Evolutionary conservation across 1,284 basidiomycete genomes (phyloP).

Genomic region (Moesziomyces sp.): DNA sequence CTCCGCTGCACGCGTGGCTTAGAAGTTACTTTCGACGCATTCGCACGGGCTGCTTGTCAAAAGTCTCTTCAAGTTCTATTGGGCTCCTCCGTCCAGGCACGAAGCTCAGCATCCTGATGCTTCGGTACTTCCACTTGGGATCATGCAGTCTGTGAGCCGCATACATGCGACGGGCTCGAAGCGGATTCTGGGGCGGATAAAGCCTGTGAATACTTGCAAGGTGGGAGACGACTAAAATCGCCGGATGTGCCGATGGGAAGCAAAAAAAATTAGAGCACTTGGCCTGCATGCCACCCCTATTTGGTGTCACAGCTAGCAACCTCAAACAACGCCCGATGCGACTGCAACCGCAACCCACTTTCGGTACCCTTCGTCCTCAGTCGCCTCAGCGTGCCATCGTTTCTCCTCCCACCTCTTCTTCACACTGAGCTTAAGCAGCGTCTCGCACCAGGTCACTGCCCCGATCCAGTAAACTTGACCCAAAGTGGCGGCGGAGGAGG

Average conservation of each 20-base stretch:
- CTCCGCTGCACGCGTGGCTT: slow-evolving; percentile 1
- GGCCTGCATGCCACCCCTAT: slow-evolving; percentile 35
- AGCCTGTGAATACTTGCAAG: not conserved
- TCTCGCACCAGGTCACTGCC: not conserved
- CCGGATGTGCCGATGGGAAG: not conserved
- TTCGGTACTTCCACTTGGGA: no score
- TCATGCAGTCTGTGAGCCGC: not conserved
- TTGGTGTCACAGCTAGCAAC: not conserved
- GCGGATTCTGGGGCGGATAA: not conserved
- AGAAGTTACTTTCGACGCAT: slow-evolving; percentile 26
- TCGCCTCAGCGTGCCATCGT: no score
- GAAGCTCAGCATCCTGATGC: not conserved
- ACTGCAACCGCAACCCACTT: not conserved
- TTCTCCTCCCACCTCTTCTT: not conserved
- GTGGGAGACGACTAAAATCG: not conserved
- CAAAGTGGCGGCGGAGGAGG: no score
- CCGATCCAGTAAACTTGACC: no score
- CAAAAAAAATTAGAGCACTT: not conserved
- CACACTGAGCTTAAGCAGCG: not conserved
- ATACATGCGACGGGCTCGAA: not conserved
- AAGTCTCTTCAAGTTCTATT: slow-evolving; percentile 5
- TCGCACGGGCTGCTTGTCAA: slow-evolving; percentile 1
- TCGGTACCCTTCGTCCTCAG: not conserved
- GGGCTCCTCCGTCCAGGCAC: not conserved
- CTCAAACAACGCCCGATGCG: not conserved